phyloP scores from a whole-genome alignment of 805 yeast genomes.

The Jamesozyma jinghongensis region DNA sequence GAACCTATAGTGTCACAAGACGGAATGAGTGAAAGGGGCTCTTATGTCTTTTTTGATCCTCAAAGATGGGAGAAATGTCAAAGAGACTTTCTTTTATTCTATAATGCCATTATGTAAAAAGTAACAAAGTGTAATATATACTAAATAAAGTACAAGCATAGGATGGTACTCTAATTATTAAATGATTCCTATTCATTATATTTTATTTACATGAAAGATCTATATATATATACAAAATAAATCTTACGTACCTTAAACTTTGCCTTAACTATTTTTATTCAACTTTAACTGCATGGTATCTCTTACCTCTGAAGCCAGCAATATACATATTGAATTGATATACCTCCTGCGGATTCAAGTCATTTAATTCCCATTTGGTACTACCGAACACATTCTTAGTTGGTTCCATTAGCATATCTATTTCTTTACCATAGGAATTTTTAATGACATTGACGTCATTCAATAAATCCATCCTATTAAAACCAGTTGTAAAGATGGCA shows the following conservation, averaged over 20 bases:
- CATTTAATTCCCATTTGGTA: slow-evolving; percentile 92
- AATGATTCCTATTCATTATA: too few relatives aligned
- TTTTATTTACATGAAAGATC: slow-evolving; percentile 1
- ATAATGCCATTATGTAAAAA: slow-evolving; percentile 49
- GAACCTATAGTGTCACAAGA: slow-evolving; percentile 83
- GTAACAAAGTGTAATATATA: neutral
- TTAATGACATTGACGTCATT: slow-evolving; percentile 68
- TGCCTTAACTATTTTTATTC: slow-evolving; percentile 3
- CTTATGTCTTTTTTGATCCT: slow-evolving; percentile 91
- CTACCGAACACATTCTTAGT: slow-evolving; percentile 69
- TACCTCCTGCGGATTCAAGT: slow-evolving; percentile 86
- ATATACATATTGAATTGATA: slow-evolving; percentile 86
- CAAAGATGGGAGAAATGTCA: slow-evolving; percentile 92
- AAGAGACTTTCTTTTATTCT: slow-evolving; percentile 52
- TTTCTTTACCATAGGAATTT: slow-evolving; percentile 58
- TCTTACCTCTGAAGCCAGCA: slow-evolving; percentile 92
- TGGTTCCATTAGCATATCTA: slow-evolving; percentile 74
- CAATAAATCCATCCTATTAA: slow-evolving; percentile 61
- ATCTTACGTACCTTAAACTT: neutral
- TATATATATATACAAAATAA: neutral
- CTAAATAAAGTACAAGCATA: too few relatives aligned
- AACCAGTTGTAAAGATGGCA: slow-evolving; percentile 85
- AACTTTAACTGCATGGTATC: slow-evolving; percentile 72
- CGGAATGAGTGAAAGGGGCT: slow-evolving; percentile 72
- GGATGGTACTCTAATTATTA: neutral